Base-by-base conservation (phyloP, 1,139 yeast genomes). In the Scheffersomyces lignicola region DNA sequence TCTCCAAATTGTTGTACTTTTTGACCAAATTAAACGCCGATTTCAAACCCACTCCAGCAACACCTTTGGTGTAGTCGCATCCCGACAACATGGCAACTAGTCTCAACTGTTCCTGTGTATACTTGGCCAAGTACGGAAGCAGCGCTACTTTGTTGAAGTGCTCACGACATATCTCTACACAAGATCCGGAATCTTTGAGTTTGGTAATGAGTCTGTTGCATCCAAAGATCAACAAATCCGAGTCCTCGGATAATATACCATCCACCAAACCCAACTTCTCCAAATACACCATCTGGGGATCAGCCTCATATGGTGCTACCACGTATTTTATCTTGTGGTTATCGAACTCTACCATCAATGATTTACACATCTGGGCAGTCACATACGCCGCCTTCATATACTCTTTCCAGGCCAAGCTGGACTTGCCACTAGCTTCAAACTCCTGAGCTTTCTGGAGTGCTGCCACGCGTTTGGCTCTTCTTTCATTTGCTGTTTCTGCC, bases 231-330 rank as follows among this genome's bases (percentile, higher is more conserved):
- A 94, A 66, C 45, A 94, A 67, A 62, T 94, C 99, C 0, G 97
- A 89, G 54, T 94, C 99, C 53, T 94, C 99, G 25, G 96, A 83
- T 8, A 94, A 69, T 7, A 94, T 85, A 0, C 94, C 98, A 44
- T 88, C 84, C 7, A 89, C 94, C 1, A 77, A 38, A 0, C 94
- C 94, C 0, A 64, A 48, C 40, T 78, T 78, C 54, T 92, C 98
- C 33, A 94, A 68, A 50, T 83, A 88, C 6, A 92, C 97, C 83
- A 94, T 78, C 56, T 94, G 98, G 0, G 98, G 86, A 56, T 94
- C 99, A 0, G 98, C 98, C 61, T 94, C 99, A 55, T 89, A 94
- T 0, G 99, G 99, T 0, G 99, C 98, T 7, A 94, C 98, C 12
- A 92, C 77, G 50, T 78, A 92, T 43, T 72, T 73, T 31, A 94